Evolutionary conservation across 495 filamentous ascomycete genomes (phyloP).

Genomic region (Aspergillus steynii): DNA sequence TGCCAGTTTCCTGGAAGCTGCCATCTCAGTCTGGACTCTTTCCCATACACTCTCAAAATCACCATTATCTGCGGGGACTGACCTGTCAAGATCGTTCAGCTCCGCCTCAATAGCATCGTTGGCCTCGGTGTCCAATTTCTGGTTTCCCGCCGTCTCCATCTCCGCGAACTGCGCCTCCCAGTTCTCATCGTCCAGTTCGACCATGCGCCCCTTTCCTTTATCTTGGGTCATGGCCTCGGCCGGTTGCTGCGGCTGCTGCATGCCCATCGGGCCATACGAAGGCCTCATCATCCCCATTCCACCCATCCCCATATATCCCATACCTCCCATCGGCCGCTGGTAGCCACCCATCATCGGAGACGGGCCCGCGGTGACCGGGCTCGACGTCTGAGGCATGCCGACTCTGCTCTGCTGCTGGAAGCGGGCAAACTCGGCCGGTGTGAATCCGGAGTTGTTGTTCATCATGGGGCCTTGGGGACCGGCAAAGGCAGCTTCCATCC

Average conservation of each 20-base stretch:
- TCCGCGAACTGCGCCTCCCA: conserved; percentile 96
- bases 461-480: conserved; percentile 48
- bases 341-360: conserved; percentile 55
- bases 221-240: conserved; percentile 49
- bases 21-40: conserved; percentile 80
- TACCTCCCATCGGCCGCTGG: conserved; percentile 61
- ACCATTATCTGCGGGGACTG: conserved; percentile 65
- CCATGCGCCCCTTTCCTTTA: conserved; percentile 88
- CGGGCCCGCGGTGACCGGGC: conserved; percentile 47
- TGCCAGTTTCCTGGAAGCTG: conserved; percentile 65
- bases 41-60: conserved; percentile 91
- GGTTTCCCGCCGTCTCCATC: conserved; percentile 71
- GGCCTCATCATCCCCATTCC: conserved; percentile 44
- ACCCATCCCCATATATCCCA: conserved; percentile 45
- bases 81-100: conserved; percentile 87
- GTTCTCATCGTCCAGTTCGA: conserved; percentile 88
- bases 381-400: conserved; percentile 56
- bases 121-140: conserved; percentile 66
- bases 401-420: conserved; percentile 72
- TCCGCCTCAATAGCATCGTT: conserved; percentile 82
- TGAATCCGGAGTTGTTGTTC: conserved; percentile 61
- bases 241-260: conserved; percentile 58
- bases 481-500: conserved; percentile 80
- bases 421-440: conserved; percentile 79
- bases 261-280: conserved; percentile 32